Evolutionary conservation across 2,329 filamentous ascomycete species (phyloP), one percentile per base, ranked within the genome.

Genomic region (Calonectria crousiana): DNA sequence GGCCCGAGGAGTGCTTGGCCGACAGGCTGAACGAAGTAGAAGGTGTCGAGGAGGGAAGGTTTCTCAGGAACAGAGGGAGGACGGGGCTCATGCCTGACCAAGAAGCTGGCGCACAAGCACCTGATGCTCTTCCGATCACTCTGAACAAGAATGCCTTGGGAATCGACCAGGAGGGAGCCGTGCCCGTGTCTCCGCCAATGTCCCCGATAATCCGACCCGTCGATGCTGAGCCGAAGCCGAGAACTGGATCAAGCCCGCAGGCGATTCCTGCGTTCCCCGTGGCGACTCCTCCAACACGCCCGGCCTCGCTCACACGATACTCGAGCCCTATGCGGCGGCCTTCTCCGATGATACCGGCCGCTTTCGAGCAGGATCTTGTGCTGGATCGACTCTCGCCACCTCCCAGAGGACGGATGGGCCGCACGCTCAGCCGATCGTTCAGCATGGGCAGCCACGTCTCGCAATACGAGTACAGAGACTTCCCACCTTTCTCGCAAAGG

Each of bases 1-100:
- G 91, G 0, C 90, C 91, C 0, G 88, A 91, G 10, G 83, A 82
- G 23, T 92, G 90, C 74, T 79, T 93, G 6, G 85, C 86, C 16
- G 89, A 91, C 69, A 84, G 91, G 16, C 75, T 93, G 20, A 88
- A 83, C 34, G 84, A 86, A 71, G 82, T 83, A 0, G 83, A 85
- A 13, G 77, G 76, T 0, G 80, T 83, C 0, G 83, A 82, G 3
- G 81, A 82, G 36, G 75, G 78, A 1, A 76, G 81, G 18, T 84
- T 85, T 30, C 62, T 85, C 18, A 76, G 77, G 1, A 70, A 75
- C 1, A 78, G 82, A 47, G 82, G 82, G 8, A 75, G 82, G 36
- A 81, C 83, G 1, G 76, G 79, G 0, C 30, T 82, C 23, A 78
- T 81, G 0, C 75, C 47, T 5, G n/a, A 62, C 30, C 36, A 18